A percentile compares a stretch with the other conserved stretches of the same genome.
Conservation (phyloP, 805 yeast species). For the Cyberlindnera xylosilytica region DNA sequence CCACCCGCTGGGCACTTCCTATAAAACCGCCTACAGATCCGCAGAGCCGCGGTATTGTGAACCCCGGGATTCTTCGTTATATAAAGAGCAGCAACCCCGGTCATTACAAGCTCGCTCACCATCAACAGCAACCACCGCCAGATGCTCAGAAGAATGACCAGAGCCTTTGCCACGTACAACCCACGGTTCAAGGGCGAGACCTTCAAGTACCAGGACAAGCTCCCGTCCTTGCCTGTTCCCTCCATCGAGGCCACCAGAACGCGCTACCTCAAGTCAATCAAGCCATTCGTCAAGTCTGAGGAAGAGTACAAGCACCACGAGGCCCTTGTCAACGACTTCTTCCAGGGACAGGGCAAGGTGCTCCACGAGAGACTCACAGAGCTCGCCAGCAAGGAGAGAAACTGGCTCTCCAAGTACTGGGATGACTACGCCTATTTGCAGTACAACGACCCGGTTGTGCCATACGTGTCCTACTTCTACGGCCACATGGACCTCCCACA, state of each 20-base stretch:
- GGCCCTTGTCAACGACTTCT: conserved; percentile 61
- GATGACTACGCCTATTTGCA: conserved; percentile 89
- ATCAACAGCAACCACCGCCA: background rate
- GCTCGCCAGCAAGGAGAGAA: conserved; percentile 47
- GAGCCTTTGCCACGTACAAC: conserved; percentile 20
- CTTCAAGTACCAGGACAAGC: conserved; percentile 63
- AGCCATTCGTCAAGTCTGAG: conserved; percentile 56
- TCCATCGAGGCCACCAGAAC: conserved; percentile 64
- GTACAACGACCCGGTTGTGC: conserved; percentile 92
- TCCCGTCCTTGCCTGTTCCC: conserved; percentile 90
- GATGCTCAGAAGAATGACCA: conserved; percentile 27
- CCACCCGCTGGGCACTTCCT: background rate
- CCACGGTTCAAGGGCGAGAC: conserved; percentile 55
- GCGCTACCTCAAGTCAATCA: conserved; percentile 67
- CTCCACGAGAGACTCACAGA: conserved; percentile 64
- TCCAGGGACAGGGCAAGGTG: conserved; percentile 60
- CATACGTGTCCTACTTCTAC: conserved; percentile 88
- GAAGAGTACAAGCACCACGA: conserved; percentile 53
- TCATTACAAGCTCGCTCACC: no score
- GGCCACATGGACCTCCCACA: conserved; percentile 64
- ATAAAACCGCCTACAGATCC: background rate
- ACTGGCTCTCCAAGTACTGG: conserved; percentile 94
- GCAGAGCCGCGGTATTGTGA: background rate
- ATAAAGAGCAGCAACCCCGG: no score
- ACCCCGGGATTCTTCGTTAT: background rate